These are phyloP conservation scores for Sodiomyces alkalinus DNA, from an alignment of 2,329 filamentous ascomycete genomes.

Conservation along the genomic window DNA sequence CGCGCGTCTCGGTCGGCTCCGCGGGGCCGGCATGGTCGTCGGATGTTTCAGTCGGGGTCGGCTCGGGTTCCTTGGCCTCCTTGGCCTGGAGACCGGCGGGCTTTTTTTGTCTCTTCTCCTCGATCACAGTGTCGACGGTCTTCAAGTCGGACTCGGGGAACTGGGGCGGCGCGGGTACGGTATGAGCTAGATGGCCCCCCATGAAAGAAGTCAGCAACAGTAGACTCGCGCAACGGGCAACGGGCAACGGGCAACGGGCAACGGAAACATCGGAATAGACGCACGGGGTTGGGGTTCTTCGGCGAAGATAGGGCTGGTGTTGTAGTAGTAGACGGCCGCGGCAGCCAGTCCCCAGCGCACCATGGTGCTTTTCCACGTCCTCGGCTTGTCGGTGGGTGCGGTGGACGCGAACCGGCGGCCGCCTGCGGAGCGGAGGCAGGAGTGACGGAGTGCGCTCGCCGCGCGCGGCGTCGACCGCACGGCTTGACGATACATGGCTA, in stretches of 20 bases:
- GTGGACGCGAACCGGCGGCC: constrained; percentile 37
- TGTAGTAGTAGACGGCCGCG: constrained; percentile 82
- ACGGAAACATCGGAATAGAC: no score
- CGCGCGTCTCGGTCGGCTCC: constrained; percentile 8
- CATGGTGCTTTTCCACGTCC: constrained; percentile 68
- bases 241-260: no score
- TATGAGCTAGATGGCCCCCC: no score
- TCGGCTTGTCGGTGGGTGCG: constrained; percentile 44
- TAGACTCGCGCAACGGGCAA: no score
- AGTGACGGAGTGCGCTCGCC: constrained; percentile 24
- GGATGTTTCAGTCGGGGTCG: constrained; percentile 11
- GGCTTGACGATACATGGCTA: constrained; percentile 34
- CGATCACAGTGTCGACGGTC: constrained; percentile 52
- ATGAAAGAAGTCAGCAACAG: no score
- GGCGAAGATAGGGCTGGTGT: constrained; percentile 75
- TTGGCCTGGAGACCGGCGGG: no score
- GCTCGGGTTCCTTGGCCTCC: constrained; percentile 13
- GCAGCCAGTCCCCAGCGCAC: constrained; percentile 62
- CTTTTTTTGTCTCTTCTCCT: constrained; percentile 41
- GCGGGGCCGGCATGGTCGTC: constrained; percentile 9
- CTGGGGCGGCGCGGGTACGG: constrained; percentile 27
- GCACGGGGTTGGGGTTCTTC: constrained; percentile 66
- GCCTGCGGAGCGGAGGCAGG: constrained; percentile 21
- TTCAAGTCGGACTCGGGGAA: constrained; percentile 42
- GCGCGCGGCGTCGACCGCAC: constrained; percentile 32